Percentiles rank a stretch among this genome's conserved stretches.
phyloP scores from a whole-genome alignment of 129 eudicot genomes.

The Flaveria robusta region DNA sequence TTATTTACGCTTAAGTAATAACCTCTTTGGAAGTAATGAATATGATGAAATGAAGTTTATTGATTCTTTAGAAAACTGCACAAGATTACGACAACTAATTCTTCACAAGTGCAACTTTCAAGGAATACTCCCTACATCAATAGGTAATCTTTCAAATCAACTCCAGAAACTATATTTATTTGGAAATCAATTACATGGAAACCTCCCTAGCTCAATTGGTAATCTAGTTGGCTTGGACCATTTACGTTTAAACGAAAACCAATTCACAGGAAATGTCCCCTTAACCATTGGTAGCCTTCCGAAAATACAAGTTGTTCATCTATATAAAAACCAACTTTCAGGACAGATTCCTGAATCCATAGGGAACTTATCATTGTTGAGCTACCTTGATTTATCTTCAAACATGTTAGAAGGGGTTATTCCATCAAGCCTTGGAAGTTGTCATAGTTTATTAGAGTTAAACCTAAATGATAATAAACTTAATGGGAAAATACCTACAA shows the following conservation, averaged over 20 bases:
- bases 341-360: slow-evolving; percentile 16
- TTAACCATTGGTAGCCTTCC: slow-evolving; percentile 24
- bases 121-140: not conserved
- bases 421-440: slow-evolving; percentile 17
- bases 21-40: not conserved
- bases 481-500: slow-evolving; percentile 1
- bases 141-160: slow-evolving; percentile 15
- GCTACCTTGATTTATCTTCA: not conserved
- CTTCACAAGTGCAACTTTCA: not conserved
- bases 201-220: slow-evolving; percentile 16
- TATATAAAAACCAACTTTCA: not conserved
- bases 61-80: slow-evolving; percentile 13
- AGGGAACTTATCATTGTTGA: slow-evolving; percentile 23
- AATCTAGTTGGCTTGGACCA: slow-evolving; percentile 4
- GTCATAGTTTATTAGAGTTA: not conserved
- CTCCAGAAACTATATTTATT: not conserved
- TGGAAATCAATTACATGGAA: slow-evolving; percentile 7
- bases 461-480: not conserved
- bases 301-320: not conserved
- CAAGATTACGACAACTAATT: not conserved
- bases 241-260: not conserved
- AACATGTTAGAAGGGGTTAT: slow-evolving; percentile 20
- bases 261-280: slow-evolving; percentile 14
- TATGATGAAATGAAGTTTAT: slow-evolving; percentile 22
- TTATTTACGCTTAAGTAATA: not conserved